Conservation (phyloP, 2,329 filamentous ascomycete genomes). For the Pseudodiploospora longispora region DNA sequence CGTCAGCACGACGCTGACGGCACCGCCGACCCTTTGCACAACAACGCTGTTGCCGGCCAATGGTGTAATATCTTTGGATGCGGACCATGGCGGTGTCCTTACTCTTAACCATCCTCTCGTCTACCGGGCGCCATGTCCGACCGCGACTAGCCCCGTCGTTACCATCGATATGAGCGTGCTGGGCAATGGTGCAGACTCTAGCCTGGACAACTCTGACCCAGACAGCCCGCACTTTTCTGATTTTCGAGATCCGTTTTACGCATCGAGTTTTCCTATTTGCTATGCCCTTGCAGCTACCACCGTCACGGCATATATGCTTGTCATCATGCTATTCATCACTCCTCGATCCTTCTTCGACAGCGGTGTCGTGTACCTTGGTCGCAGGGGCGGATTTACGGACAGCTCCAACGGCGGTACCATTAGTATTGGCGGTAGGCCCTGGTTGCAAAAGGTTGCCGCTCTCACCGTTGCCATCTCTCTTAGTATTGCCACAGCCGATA, state of each 20-base stretch:
- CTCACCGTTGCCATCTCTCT: slow-evolving; percentile 73
- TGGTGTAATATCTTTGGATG: slow-evolving; percentile 40
- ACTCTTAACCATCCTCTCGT: slow-evolving; percentile 52
- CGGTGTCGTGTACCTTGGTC: slow-evolving; percentile 70
- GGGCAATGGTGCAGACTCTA: slow-evolving; percentile 30
- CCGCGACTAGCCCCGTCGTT: slow-evolving; percentile 13
- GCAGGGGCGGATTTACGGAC: slow-evolving; percentile 79
- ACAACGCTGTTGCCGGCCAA: slow-evolving; percentile 35
- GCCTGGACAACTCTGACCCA: slow-evolving; percentile 11
- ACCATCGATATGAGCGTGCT: slow-evolving; percentile 25
- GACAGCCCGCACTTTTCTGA: slow-evolving; percentile 37
- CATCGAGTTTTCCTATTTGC: slow-evolving; percentile 84
- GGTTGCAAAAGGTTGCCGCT: slow-evolving; percentile 79
- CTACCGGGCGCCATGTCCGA: slow-evolving; percentile 35
- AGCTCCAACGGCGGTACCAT: slow-evolving; percentile 64
- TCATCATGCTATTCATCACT: slow-evolving; percentile 89
- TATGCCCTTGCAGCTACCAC: slow-evolving; percentile 91
- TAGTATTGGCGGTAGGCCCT: slow-evolving; percentile 83
- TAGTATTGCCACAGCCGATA: slow-evolving; percentile 88
- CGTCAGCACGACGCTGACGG: slow-evolving; percentile 17
- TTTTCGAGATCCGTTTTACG: slow-evolving; percentile 81
- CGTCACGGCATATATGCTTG: slow-evolving; percentile 81
- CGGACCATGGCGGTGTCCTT: slow-evolving; percentile 42
- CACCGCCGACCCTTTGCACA: slow-evolving; percentile 28
- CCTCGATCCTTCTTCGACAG: slow-evolving; percentile 90